Evolutionary conservation across 495 filamentous ascomycete species (phyloP), one percentile per base, ranked within the genome.

Genomic region (Daldinia decipiens): DNA sequence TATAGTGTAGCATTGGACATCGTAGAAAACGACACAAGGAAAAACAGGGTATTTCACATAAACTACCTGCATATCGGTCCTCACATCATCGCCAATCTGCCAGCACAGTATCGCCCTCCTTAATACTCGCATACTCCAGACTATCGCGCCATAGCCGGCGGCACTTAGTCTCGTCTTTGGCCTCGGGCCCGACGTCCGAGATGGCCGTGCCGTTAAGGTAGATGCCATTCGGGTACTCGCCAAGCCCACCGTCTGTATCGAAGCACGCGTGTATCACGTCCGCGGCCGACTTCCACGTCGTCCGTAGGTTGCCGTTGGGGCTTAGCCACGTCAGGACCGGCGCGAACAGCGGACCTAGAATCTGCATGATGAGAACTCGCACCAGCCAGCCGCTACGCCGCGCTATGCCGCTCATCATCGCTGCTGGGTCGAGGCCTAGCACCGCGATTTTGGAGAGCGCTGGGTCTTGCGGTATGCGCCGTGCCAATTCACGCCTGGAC

Each of bases 231-330:
- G 78, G 78, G 29, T 61, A 52, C 62, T 73, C 64, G 15, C 77
- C 78, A n/a, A 78, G 56, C 0, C 39, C 68, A 8, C 39, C 70
- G 12, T 77, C 54, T 4, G 71, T 72, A 29, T 80, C 79, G 40
- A 82, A 80, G 21, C 63, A 61, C 0, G 77, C 83, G 17, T 71
- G 71, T 51, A 83, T 34, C 34, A 82, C 74, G 47, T 84, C 82
- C 7, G 66, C 75, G 11, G 80, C 82, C 27, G 82, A 83, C 70
- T 81, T 82, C 65, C 77, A 79, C 27, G 79, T 71, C 31, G 83
- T 77, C n/a, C 82, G 76, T 38, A 83, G 39, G 15, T 65, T 15
- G 34, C 78, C 77, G 47, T 74, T 75, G 19, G 79, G 72, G 45
- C 29, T 65, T 0, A 79, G 34, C 54, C 61, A 72, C n/a, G 70